Base-by-base conservation (phyloP, 2,329 filamentous ascomycete species). In the Zopfia rhizophila region DNA sequence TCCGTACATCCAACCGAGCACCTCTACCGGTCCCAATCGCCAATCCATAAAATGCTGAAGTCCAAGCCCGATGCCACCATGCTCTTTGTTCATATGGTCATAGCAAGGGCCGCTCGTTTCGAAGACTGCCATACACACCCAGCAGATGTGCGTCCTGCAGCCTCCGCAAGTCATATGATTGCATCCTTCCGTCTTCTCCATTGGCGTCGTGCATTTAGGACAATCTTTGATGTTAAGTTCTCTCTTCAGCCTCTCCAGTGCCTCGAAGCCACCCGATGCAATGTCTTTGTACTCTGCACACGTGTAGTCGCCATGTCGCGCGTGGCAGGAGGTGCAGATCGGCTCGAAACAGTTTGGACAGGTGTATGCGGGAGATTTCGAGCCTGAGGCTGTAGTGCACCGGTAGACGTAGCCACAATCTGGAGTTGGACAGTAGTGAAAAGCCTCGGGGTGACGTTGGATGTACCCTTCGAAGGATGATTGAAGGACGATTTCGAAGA, bases 61-160 rank as follows among this genome's bases (percentile, higher is more conserved):
- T 27, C 24, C 38, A 16, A 51, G 37, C 21, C 51, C 47, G 24
- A 51, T 55, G 12, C 44, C 30, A 27, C 44, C 48, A 45, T 53
- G 50, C 14, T 22, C 41, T 18, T 23, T 29, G 10, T 29, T 43
- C 49, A 58, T 51, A 38, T 56, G 55, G 5, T 29, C 41, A 45
- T 58, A 58, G 30, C 48, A 53, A 10, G 18, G 32, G 1, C 19
- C 35, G 31, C 38, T 28, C 7, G 22, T 38, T 3, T 55, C 13
- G 48, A 79, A 79, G 0, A 54, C 56, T 10, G 41, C 45, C 59
- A 78, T 48, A 45, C 79, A 82, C 3, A 72, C 63, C 77, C 77
- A 82, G 48, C 78, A 82, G 21, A 80, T 76, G 44, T 80, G 74
- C 1, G 66, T 53, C 2, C 60, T 49, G 44, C 78, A 82, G 0